Percentiles rank a stretch among this genome's conserved stretches.
These are phyloP conservation scores for Raphanus raphanistrum DNA, from an alignment of 345 rosid genomes.

Conservation along the genomic window DNA sequence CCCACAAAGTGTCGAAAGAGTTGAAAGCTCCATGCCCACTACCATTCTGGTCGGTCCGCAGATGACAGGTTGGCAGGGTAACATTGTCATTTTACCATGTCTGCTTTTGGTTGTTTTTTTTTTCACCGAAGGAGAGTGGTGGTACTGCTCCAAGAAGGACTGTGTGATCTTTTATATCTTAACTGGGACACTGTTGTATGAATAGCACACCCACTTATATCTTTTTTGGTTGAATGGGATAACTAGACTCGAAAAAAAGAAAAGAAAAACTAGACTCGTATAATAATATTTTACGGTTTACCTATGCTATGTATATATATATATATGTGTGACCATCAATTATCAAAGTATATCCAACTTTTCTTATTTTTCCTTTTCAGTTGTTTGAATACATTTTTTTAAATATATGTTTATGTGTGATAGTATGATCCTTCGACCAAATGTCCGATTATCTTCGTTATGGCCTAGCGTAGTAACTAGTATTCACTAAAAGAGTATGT, in stretches of 20 bases:
- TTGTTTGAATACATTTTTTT: neutral
- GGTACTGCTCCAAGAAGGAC: slow-evolving; percentile 3
- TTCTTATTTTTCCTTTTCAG: neutral
- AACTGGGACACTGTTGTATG: slow-evolving; percentile 6
- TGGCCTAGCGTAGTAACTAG: neutral
- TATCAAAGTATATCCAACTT: neutral
- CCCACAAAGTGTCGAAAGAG: neutral
- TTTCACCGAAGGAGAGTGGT: neutral
- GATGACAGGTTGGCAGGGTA: slow-evolving; percentile 1
- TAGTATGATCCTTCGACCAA: neutral
- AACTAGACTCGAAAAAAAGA: no score
- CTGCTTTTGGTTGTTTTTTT: neutral
- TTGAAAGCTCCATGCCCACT: neutral
- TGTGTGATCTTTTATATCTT: neutral
- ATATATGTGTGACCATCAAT: neutral
- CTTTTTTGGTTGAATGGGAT: neutral
- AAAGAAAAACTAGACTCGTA: no score
- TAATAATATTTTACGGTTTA: no score
- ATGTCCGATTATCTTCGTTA: neutral
- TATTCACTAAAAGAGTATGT: neutral
- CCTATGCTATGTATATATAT: neutral
- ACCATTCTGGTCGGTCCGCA: neutral
- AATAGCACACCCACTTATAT: slow-evolving; percentile 12
- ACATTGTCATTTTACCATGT: neutral
- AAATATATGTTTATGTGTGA: neutral